These are phyloP conservation scores for Saccharomyces jurei DNA, from an alignment of 805 yeast species.

Conservation along the genomic window DNA sequence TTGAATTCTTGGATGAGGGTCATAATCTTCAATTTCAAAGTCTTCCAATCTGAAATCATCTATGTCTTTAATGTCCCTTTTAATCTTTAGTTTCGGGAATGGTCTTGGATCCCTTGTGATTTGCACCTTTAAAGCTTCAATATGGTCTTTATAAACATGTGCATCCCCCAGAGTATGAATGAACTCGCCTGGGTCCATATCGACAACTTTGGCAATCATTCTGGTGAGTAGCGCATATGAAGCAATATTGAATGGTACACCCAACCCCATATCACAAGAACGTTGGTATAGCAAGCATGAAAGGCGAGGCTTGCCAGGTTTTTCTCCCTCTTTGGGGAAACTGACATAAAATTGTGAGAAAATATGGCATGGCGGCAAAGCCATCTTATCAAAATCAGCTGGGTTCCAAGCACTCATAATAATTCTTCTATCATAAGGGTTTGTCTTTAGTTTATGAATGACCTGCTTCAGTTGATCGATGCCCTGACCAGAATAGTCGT, in stretches of 20 bases:
- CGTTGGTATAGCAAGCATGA: conserved; percentile 91
- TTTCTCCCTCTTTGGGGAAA: conserved; percentile 48
- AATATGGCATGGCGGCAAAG: conserved; percentile 97
- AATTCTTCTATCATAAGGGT: conserved; percentile 91
- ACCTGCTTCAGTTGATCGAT: conserved; percentile 81
- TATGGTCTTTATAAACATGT: conserved; percentile 88
- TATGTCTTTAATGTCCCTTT: conserved; percentile 57
- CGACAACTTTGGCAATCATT: conserved; percentile 95
- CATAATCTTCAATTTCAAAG: conserved; percentile 69
- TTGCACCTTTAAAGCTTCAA: conserved; percentile 83
- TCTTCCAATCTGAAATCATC: conserved; percentile 89
- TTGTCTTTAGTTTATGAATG: conserved; percentile 69
- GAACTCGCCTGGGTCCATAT: conserved; percentile 91
- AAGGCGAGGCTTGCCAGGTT: conserved; percentile 50
- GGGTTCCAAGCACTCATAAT: conserved; percentile 98
- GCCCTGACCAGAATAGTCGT: conserved; percentile 83
- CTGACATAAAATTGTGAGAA: conserved; percentile 91
- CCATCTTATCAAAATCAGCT: conserved; percentile 88
- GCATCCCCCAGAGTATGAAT: conserved; percentile 95
- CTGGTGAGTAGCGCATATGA: conserved; percentile 86
- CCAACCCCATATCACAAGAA: conserved; percentile 99
- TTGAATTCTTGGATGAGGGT: conserved; percentile 75
- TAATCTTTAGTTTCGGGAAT: conserved; percentile 74
- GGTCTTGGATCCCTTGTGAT: conserved; percentile 60
- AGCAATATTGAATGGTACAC: conserved; percentile 97